Evolutionary conservation across 176 grass and related monocot genomes (phyloP), one percentile per base, ranked within the genome.

Genomic region (Triticum timopheevii): DNA sequence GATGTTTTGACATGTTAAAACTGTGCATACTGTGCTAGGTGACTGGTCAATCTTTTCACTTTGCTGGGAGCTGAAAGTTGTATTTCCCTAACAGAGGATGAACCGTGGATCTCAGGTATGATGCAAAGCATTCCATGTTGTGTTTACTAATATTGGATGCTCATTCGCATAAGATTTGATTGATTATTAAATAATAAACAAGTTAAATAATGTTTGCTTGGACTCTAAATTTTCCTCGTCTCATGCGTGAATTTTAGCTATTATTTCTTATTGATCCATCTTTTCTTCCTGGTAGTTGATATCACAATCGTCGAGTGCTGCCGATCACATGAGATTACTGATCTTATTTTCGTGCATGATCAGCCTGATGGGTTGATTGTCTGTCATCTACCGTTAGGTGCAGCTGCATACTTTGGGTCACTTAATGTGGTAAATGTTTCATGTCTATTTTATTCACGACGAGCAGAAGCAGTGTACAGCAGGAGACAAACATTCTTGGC

Each of bases 361-460:
- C 61, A 94, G 64, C 97, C 92, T 16, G 97, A 98, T 91, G 92
- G 94, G 65, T 91, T 98, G 80, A 93, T 96, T 81, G 85, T 96
- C 58, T 96, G 86, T 64, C 97, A 96, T 94, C 77, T 94, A 22
- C 92, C 94, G 10, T 79, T 90, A 75, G 97, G 94, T 71, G 88
- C 90, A 65, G 94, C 97, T 80, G 94, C 94, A 74, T 98, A 87
- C 67, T 96, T 96, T 87, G 93, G 94, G n/a, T 91, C 96, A 73
- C 87, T 93, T 65, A 98, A 96, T 93, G 94, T 94, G 92, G 94
- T 98, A 87, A 76, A 92, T 98, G 35, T 73, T 73, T 13, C 30
- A 42, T 49, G 34, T 33, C 24, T 42, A 42, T 78, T 36, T 15
- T 64, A 61, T 85, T 28, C 85, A 24, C 70, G 35, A 49, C 68